Conservation (phyloP, 768 basidiomycete species). For the Pisolithus orientalis region DNA sequence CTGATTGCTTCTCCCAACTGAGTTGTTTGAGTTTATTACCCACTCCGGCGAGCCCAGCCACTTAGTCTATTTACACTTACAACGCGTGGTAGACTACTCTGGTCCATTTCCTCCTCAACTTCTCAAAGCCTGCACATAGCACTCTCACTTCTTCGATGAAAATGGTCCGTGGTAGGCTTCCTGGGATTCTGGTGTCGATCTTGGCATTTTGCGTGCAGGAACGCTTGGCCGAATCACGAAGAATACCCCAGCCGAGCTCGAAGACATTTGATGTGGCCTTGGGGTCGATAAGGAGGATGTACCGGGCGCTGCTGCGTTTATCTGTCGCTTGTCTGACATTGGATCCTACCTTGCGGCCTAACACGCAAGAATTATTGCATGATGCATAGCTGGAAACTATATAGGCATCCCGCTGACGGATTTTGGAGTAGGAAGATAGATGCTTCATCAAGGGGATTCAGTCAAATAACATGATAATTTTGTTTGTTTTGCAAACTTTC, state of each 20-base stretch:
- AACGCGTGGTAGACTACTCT: conserved; percentile 12
- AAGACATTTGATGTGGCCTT: neutral
- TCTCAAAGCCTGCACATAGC: conserved; percentile 10
- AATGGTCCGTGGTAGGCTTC: neutral
- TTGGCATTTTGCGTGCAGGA: neutral
- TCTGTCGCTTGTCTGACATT: neutral
- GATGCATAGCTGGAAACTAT: too few species aligned
- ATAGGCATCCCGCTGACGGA: conserved; percentile 15
- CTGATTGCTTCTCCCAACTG: neutral
- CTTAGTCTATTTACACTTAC: conserved; percentile 7
- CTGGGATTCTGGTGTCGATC: too few species aligned
- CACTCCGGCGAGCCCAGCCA: too few species aligned
- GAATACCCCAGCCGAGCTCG: neutral
- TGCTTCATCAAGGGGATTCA: too few species aligned
- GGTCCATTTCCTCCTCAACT: conserved; percentile 14
- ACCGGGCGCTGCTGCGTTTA: neutral
- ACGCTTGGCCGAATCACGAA: neutral
- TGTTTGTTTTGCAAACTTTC: too few species aligned
- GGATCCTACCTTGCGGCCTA: too few species aligned
- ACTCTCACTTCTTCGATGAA: conserved; percentile 1
- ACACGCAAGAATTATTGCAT: too few species aligned
- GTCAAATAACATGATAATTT: too few species aligned
- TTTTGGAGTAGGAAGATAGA: too few species aligned
- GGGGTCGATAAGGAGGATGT: neutral
- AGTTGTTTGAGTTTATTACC: neutral